Conservation (phyloP, 371 early-diverging fungal species). For the Ecytonucleospora hepatopenaei region DNA sequence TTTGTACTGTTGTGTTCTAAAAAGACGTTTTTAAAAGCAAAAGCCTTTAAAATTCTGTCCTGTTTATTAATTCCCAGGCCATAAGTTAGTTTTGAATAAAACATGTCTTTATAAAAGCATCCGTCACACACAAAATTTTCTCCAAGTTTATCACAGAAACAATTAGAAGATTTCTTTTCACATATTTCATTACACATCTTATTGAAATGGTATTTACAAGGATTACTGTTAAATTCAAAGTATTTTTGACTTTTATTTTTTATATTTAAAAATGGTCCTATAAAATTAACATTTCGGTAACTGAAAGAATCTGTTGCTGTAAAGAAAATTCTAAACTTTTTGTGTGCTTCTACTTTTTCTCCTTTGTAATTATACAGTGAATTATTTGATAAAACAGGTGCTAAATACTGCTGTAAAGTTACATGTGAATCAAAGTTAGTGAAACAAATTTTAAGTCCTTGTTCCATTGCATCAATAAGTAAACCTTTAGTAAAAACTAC, state of each 20-base stretch:
- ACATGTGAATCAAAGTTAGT: slow-evolving; percentile 79
- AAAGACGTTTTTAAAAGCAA: slow-evolving; percentile 16
- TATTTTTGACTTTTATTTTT: slow-evolving; percentile 4
- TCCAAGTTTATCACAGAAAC: background rate
- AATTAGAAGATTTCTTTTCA: background rate
- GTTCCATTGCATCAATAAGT: slow-evolving; percentile 71
- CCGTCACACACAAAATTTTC: background rate
- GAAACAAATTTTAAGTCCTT: slow-evolving; percentile 82
- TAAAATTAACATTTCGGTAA: slow-evolving; percentile 15
- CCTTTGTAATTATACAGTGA: slow-evolving; percentile 12
- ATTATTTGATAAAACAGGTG: slow-evolving; percentile 25
- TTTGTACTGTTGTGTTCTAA: slow-evolving; percentile 28
- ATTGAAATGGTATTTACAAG: slow-evolving; percentile 2
- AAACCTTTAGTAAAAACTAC: slow-evolving; percentile 82
- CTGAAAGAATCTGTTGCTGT: slow-evolving; percentile 18
- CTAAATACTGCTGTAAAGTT: slow-evolving; percentile 26
- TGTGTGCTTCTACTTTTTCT: slow-evolving; percentile 11
- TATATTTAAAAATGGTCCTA: slow-evolving; percentile 25
- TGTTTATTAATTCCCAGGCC: background rate
- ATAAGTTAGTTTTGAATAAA: background rate
- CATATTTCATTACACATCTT: slow-evolving; percentile 5
- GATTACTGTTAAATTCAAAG: background rate
- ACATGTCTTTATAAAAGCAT: background rate
- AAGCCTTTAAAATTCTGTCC: slow-evolving; percentile 11
- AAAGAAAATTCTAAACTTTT: slow-evolving; percentile 34